Base-by-base conservation (phyloP, 1,139 yeast species). In the Oligophagozyma castellii region DNA sequence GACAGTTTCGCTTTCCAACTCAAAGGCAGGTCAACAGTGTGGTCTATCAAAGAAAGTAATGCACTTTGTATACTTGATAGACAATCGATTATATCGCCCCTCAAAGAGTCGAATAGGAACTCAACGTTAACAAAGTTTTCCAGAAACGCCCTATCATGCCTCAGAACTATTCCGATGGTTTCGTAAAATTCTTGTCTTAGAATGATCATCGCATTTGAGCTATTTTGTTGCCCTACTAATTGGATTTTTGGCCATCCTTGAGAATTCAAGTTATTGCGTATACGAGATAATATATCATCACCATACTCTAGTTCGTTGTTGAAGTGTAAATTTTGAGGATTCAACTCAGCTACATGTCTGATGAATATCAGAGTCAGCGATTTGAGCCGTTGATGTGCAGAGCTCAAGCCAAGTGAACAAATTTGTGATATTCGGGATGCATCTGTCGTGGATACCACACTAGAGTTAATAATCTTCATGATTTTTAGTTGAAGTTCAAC, bases 21-120 rank as follows among this genome's bases (percentile, higher is more conserved):
- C 0, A 30, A 38, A 0, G 71, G 51, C 6, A 79, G 46, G 0
- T 45, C 35, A 0, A 63, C 59, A 12, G 77, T 55, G 31, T 63
- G 69, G 1, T 63, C 59, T 0, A 76, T 59, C 28, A 81, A 53
- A 2, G 73, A 64, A 0, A 84, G 67, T 11, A 86, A 58, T 0
- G 81, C 73, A 29, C 76, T 84, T 48, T 78, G 93, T 24, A 86
- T 67, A 0, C 83, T 67, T 1, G 79, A 56, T 34, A 78, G 63
- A 33, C 78, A 57, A 16, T 77, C 86, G 0, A 68, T 45, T 5
- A 63, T 43, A 38, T 84, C 95, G 1, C 69, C 69, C 32, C 65
- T 68, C 23, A 86, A 54, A n/a, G 92, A 73, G 25, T 73, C 72
- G 39, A 86, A 72, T 18, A 89, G 54, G 44, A 83, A 83, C 28